phyloP scores from a whole-genome alignment of 169 alveolate genomes.

The Plasmodium inui region DNA sequence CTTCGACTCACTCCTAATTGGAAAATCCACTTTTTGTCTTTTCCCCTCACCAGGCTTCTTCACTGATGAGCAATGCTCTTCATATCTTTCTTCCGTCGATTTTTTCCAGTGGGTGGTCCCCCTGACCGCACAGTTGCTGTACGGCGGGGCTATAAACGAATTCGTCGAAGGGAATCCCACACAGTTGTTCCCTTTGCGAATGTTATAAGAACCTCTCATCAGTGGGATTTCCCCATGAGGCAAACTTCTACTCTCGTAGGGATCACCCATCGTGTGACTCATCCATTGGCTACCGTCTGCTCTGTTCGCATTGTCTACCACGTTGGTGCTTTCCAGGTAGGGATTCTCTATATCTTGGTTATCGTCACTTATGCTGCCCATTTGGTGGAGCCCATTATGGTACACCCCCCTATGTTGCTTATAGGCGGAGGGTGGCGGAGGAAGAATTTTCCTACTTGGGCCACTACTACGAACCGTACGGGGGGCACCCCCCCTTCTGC shows the following conservation, averaged over 20 bases:
- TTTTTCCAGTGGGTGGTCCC: background rate
- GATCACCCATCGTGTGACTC: background rate
- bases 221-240: background rate
- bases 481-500: background rate
- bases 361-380: background rate
- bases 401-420: background rate
- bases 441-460: background rate
- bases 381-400: background rate
- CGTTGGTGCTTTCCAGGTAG: background rate
- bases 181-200: background rate
- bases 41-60: background rate
- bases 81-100: background rate
- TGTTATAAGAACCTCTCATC: background rate
- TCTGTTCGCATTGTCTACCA: background rate
- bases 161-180: background rate
- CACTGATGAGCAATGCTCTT: no score
- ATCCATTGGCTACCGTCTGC: background rate
- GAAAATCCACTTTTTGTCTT: background rate
- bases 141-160: background rate
- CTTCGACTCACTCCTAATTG: background rate
- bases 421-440: background rate
- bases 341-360: background rate
- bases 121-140: background rate
- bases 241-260: background rate
- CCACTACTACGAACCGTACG: background rate